These are phyloP conservation scores for Rhododendron kiyosumense DNA, from an alignment of 148 eudicot species.

Conservation along the genomic window DNA sequence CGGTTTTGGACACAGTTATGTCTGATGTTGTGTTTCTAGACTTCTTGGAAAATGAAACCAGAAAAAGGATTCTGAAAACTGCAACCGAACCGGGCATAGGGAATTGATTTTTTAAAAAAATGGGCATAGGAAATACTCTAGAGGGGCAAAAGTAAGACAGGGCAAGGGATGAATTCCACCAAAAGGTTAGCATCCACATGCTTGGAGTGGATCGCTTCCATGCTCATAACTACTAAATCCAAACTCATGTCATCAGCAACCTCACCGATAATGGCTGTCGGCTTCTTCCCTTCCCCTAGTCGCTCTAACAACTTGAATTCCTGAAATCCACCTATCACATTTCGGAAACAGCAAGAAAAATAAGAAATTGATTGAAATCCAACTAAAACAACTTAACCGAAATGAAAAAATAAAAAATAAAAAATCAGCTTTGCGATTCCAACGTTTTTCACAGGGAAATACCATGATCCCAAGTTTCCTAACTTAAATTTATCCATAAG, in stretches of 20 bases:
- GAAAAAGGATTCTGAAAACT: background rate
- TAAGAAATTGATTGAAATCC: background rate
- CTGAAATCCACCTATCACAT: constrained; percentile 59
- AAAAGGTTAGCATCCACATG: constrained; percentile 90
- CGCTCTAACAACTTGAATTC: constrained; percentile 74
- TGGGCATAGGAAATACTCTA: constrained; percentile 13
- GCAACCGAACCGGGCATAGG: background rate
- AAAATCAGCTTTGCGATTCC: background rate
- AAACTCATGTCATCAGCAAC: constrained; percentile 86
- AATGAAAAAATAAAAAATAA: background rate
- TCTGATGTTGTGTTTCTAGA: too few species aligned
- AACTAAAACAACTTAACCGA: background rate
- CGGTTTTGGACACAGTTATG: too few species aligned
- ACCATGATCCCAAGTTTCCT: background rate
- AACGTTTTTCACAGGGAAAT: background rate
- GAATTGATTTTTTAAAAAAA: background rate
- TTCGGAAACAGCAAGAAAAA: background rate
- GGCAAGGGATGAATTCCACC: constrained; percentile 96
- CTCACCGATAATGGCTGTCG: constrained; percentile 79
- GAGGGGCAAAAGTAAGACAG: constrained; percentile 78
- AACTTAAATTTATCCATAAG: background rate
- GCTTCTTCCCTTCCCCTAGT: constrained; percentile 71
- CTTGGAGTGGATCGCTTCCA: constrained; percentile 98
- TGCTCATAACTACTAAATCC: constrained; percentile 93
- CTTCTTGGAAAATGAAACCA: background rate